Base-by-base conservation (phyloP, 192 early-diverging fungal species). In the Blastocladiella britannica region DNA sequence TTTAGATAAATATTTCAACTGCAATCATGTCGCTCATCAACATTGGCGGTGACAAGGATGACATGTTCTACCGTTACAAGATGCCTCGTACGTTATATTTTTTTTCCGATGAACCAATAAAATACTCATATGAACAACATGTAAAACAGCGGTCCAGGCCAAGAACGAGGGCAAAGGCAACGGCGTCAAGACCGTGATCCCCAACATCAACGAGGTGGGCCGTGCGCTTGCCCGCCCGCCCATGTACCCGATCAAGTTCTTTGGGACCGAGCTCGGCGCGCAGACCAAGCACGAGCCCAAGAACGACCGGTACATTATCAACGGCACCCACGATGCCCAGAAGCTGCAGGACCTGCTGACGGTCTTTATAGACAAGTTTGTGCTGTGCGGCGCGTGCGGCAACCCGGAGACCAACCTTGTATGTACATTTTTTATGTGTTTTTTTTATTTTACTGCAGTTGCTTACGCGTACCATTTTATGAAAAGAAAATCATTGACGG, bases 11-110 rank as follows among this genome's bases (percentile, higher is more conserved):
- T n/a, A n/a, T n/a, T n/a, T n/a, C n/a, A n/a, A n/a, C 37, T 47
- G 53, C 62, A 53, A 82, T 61, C 67, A 85, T 83, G 82, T 73
- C 75, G 72, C 68, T 73, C 65, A 69, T 85, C 62, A 96, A 96
- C 72, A 89, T 96, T 65, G 79, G 85, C 56, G 78, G 86, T 64
- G 87, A 91, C 68, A 79, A 83, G 58, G 76, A 83, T 58, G 93
- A 97, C 78, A 73, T 83, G 68, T 98, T 89, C 67, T 92, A 96
- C 77, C 86, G 94, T 52, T 98, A 98, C 82, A 96, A 93, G 74
- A 98, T 98, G 94, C 94, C 92, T 2, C 52, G 20, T 56, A 66
- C 7, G 28, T 61, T 23, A 7, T 54, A 0, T 5, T 28, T 43
- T 29, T 54, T 58, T 65, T 54, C 28, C 28, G 27, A 8, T 28